Percentiles rank a stretch among this genome's conserved stretches.
These are phyloP conservation scores for Wickerhamomyces bisporus DNA, from an alignment of 805 yeast genomes.

Conservation along the genomic window DNA sequence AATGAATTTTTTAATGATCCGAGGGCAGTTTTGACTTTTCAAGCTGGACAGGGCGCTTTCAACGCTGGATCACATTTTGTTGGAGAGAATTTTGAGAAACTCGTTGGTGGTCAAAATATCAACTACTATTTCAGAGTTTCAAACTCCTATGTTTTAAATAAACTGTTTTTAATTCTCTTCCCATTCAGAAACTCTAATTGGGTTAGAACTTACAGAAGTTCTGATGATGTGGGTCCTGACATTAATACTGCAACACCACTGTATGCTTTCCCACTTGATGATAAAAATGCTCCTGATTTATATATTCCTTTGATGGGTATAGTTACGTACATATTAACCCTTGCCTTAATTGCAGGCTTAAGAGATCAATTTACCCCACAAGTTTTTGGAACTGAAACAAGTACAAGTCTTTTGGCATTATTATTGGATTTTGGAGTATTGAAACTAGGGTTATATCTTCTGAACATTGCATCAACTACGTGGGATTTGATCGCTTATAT, in stretches of 20 bases:
- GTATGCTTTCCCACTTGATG: constrained; percentile 77
- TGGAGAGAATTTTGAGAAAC: constrained; percentile 52
- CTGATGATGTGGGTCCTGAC: constrained; percentile 30
- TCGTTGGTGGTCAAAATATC: constrained; percentile 48
- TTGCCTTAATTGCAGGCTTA: constrained; percentile 82
- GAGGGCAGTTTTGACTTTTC: constrained; percentile 78
- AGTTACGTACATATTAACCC: constrained; percentile 76
- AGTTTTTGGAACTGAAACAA: constrained; percentile 78
- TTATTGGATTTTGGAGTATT: constrained; percentile 70
- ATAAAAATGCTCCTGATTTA: constrained; percentile 92
- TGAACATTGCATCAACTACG: constrained; percentile 62
- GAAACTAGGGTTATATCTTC: constrained; percentile 76
- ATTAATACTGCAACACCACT: constrained; percentile 4
- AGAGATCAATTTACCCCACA: constrained; percentile 92
- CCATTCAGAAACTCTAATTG: constrained; percentile 86
- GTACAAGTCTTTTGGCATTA: constrained; percentile 81
- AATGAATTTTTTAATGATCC: constrained; percentile 65
- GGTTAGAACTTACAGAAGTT: constrained; percentile 48
- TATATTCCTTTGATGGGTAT: constrained; percentile 94
- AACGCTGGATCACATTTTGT: constrained; percentile 75
- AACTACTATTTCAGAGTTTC: constrained; percentile 90
- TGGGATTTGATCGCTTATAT: constrained; percentile 86
- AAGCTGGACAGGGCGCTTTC: constrained; percentile 81
- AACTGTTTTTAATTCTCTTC: constrained; percentile 67
- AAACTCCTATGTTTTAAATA: constrained; percentile 75